Percentiles rank a stretch among this genome's conserved stretches.
Evolutionary conservation across 495 filamentous ascomycete species (phyloP).

Genomic region (Zalerion maritima): DNA sequence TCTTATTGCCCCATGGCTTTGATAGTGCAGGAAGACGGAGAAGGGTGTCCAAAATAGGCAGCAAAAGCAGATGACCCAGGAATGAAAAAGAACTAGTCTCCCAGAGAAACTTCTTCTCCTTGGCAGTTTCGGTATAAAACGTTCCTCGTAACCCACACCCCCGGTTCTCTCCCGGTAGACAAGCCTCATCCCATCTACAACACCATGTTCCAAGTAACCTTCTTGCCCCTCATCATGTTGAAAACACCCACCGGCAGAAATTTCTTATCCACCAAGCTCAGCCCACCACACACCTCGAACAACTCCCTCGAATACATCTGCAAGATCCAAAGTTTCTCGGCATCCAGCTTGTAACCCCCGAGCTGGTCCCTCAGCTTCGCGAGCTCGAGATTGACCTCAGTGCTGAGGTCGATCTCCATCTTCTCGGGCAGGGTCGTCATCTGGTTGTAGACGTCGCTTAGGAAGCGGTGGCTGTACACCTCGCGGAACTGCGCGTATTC

Average conservation of each 20-base stretch:
- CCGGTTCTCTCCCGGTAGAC: too few species aligned
- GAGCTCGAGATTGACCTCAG: slow-evolving; percentile 9
- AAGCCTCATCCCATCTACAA: slow-evolving; percentile 8
- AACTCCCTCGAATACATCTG: slow-evolving; percentile 37
- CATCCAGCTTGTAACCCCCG: too few species aligned
- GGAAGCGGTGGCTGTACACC: slow-evolving; percentile 11
- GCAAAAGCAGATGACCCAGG: too few species aligned
- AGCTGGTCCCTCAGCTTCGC: slow-evolving; percentile 5
- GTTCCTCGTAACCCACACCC: too few species aligned
- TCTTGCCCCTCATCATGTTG: slow-evolving; percentile 36
- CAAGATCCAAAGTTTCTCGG: slow-evolving; percentile 36
- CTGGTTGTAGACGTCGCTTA: slow-evolving; percentile 15
- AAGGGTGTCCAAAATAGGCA: too few species aligned
- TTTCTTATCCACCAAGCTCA: slow-evolving; percentile 37
- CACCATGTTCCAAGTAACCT: slow-evolving; percentile 39
- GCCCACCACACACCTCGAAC: slow-evolving; percentile 31
- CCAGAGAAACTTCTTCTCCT: too few species aligned
- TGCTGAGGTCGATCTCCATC: slow-evolving; percentile 7
- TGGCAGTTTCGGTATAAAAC: too few species aligned
- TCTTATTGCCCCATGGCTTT: too few species aligned
- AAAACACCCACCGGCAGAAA: slow-evolving; percentile 41
- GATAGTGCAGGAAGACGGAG: too few species aligned
- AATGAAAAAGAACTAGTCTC: too few species aligned
- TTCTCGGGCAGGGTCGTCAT: slow-evolving; percentile 9
- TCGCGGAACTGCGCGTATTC: slow-evolving; percentile 34